Evolutionary conservation across 2,329 filamentous ascomycete genomes (phyloP).

Genomic region (Akanthomyces dipterigenus): DNA sequence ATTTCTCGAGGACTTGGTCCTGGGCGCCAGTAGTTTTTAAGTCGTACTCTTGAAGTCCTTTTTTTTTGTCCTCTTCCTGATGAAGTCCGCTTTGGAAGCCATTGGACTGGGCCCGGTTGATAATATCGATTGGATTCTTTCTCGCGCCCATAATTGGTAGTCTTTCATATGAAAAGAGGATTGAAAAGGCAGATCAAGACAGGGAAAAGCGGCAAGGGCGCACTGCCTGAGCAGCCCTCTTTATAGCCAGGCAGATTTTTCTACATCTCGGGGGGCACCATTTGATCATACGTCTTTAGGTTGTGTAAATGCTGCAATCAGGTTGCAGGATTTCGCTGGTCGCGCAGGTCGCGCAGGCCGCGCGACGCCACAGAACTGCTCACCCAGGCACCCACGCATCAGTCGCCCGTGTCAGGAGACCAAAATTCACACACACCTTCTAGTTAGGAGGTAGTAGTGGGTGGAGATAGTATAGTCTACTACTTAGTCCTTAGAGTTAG

Average conservation of each 20-base stretch:
- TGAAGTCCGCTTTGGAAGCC: background rate
- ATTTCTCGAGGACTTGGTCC: background rate
- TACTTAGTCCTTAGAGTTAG: no score
- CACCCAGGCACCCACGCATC: conserved; percentile 3
- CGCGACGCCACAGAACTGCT: background rate
- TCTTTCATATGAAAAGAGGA: background rate
- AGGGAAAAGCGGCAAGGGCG: background rate
- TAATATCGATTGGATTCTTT: background rate
- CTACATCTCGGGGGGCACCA: background rate
- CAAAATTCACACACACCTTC: background rate
- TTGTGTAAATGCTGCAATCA: background rate
- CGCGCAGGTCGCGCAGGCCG: background rate
- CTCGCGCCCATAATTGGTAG: background rate
- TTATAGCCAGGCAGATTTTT: background rate
- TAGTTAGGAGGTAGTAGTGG: background rate
- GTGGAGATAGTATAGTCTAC: no score
- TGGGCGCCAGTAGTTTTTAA: background rate
- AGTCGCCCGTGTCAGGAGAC: conserved; percentile 3
- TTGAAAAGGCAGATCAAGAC: background rate
- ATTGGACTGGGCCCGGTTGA: background rate
- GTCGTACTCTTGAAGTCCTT: background rate
- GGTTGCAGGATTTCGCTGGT: background rate
- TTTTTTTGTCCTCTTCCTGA: background rate
- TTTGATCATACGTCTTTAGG: no score
- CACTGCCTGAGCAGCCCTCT: background rate